Conservation (phyloP, 2,329 filamentous ascomycete species). For the Fusarium duplospermum region DNA sequence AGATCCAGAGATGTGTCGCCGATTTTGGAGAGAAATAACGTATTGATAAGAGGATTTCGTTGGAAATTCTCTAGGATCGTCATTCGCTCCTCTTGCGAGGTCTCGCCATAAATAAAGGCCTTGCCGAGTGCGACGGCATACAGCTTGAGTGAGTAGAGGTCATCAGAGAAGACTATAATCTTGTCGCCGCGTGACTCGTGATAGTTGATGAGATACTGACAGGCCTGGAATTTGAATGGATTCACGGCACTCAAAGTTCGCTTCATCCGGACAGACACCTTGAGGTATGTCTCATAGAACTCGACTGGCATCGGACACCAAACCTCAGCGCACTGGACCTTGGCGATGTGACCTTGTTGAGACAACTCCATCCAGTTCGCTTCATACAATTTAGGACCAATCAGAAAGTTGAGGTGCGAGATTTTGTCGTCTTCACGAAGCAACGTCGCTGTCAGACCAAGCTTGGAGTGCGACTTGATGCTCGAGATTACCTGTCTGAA, state of each 20-base stretch:
- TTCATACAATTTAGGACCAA: constrained; percentile 93
- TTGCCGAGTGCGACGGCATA: constrained; percentile 85
- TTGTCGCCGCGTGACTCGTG: constrained; percentile 93
- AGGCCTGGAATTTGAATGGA: constrained; percentile 91
- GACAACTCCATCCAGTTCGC: constrained; percentile 97
- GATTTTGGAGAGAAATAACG: constrained; percentile 93
- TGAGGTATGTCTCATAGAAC: constrained; percentile 90
- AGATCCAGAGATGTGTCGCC: constrained; percentile 94
- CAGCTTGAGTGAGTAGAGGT: constrained; percentile 85
- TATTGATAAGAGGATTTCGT: constrained; percentile 85
- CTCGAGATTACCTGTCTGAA: constrained; percentile 89
- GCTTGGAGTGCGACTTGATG: constrained; percentile 90
- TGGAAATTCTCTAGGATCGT: constrained; percentile 91
- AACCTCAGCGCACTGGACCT: constrained; percentile 93
- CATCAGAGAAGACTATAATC: constrained; percentile 96
- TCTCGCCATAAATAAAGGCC: constrained; percentile 88
- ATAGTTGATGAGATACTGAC: constrained; percentile 93
- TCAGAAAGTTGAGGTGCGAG: constrained; percentile 90
- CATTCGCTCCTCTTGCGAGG: constrained; percentile 82
- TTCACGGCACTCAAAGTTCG: constrained; percentile 85
- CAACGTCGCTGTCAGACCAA: constrained; percentile 88
- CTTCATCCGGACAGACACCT: constrained; percentile 58
- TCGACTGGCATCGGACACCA: constrained; percentile 98
- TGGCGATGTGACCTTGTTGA: constrained; percentile 91
- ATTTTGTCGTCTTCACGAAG: constrained; percentile 96